Base-by-base conservation (phyloP, 2,329 filamentous ascomycete species). In the Orbilia brochopaga region DNA sequence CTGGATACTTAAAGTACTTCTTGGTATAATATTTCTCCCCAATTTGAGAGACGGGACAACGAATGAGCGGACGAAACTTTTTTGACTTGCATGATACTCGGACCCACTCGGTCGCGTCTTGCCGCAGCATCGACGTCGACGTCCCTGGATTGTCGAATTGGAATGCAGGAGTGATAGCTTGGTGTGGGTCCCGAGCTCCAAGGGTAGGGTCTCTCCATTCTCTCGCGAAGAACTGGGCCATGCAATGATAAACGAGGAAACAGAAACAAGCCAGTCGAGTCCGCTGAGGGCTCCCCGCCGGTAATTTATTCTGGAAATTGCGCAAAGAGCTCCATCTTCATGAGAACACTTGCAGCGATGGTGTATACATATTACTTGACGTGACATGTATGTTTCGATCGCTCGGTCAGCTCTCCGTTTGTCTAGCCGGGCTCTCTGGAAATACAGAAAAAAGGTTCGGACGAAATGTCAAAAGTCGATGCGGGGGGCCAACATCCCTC, bases 131-230 rank as follows among this genome's bases (percentile, higher is more conserved):
- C 51, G 21, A 54, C 51, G 51, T 56, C 17, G 44, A 52, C 53
- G 65, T 69, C 65, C 65, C 65, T 69, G 57, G 65, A 69, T 69
- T 69, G 65, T 69, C 65, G 65, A 69, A 69, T 69, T 69, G 65
- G 65, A 69, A 69, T 69, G 65, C 65, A 69, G 65, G 64, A 69
- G 64, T 42, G 37, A 48, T 56, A 69, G 57, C 48, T 54, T 57
- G 52, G 53, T 51, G 65, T 69, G 65, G 65, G 65, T 69, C 65
- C 65, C 65, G 65, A 69, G 65, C 65, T 69, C 65, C 57, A 42
- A 42, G 37, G 37, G n/a, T 42, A 32, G 27, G 27, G 27, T 8
- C 27, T 42, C 13, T 42, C 13, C 5, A 13, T 6, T 42, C n/a
- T 42, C 37, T 42, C n/a, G n/a, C 11, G n/a, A n/a, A n/a, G n/a